A percentile compares a stretch with the other conserved stretches of the same genome.
phyloP scores from a whole-genome alignment of 2,329 filamentous ascomycete genomes.

The Alternaria alternata region DNA sequence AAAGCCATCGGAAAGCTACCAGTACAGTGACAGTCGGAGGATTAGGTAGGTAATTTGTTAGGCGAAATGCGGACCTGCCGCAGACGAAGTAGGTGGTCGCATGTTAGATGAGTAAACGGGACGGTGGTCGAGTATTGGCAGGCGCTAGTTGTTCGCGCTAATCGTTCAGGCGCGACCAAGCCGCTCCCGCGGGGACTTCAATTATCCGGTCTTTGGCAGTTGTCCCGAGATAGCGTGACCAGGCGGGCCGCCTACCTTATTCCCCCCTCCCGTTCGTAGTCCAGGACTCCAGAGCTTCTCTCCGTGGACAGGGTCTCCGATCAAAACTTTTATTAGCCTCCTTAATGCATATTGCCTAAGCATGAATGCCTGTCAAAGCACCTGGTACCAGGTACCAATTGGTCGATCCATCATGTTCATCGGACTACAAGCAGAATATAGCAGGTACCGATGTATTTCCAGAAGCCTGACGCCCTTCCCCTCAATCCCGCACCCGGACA shows the following conservation, averaged over 20 bases:
- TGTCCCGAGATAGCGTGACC: slow-evolving; percentile 5
- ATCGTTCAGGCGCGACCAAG: not conserved
- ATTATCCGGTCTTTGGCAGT: slow-evolving; percentile 12
- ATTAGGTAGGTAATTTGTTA: not conserved
- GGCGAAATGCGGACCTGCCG: slow-evolving; percentile 5
- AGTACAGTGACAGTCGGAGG: not conserved
- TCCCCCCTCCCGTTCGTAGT: slow-evolving; percentile 8
- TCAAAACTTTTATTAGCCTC: not conserved
- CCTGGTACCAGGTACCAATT: not conserved
- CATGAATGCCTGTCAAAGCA: not conserved
- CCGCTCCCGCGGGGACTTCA: slow-evolving; percentile 8
- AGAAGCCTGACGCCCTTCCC: slow-evolving; percentile 3
- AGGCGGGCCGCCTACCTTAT: slow-evolving; percentile 9
- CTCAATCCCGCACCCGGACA: not conserved
- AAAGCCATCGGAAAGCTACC: not conserved
- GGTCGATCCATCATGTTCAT: slow-evolving; percentile 2
- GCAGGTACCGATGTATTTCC: not conserved
- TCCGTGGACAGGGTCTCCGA: slow-evolving; percentile 1
- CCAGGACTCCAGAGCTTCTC: not conserved
- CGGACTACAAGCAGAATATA: slow-evolving; percentile 8
- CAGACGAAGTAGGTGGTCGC: slow-evolving; percentile 5
- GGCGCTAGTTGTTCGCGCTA: slow-evolving; percentile 9
- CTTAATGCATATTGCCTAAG: not conserved
- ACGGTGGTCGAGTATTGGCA: not conserved
- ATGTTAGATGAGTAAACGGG: slow-evolving; percentile 6